Conservation (phyloP, 2,329 filamentous ascomycete species). For the Trichoderma oligosporum region DNA sequence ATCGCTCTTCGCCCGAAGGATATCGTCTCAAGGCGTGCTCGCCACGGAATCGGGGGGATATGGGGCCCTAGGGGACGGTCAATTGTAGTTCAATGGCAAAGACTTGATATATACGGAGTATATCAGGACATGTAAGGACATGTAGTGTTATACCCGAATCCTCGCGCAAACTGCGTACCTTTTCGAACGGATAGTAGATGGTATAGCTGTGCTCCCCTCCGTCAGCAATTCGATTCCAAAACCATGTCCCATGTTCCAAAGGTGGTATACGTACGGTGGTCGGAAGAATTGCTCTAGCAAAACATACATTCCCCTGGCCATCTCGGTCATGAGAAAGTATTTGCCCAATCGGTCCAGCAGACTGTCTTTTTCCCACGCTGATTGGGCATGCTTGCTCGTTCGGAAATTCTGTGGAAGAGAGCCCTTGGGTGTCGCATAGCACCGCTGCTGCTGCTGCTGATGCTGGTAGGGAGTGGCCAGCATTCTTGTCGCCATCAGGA, state of each 20-base stretch:
- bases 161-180: conserved; percentile 46
- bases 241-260: neutral
- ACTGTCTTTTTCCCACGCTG: conserved; percentile 75
- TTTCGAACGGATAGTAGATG: conserved; percentile 98
- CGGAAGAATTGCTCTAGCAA: conserved; percentile 97
- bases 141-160: too few species aligned
- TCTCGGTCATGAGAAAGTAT: conserved; percentile 94
- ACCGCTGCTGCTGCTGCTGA: conserved; percentile 35
- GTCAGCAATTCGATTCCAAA: conserved; percentile 19
- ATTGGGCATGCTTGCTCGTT: conserved; percentile 66
- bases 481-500: conserved; percentile 20
- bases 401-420: conserved; percentile 80
- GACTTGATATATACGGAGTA: neutral
- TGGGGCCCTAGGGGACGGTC: conserved; percentile 63
- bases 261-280: conserved; percentile 73
- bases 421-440: conserved; percentile 68
- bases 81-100: conserved; percentile 17
- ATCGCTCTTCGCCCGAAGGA: conserved; percentile 95
- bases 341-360: conserved; percentile 80
- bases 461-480: conserved; percentile 22
- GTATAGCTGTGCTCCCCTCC: conserved; percentile 66
- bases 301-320: conserved; percentile 97
- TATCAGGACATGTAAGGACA: too few species aligned
- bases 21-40: conserved; percentile 96
- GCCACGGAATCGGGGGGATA: conserved; percentile 95